Percentiles rank a stretch among this genome's conserved stretches.
These are phyloP conservation scores for Termitomyces sp. DNA, from an alignment of 768 basidiomycete species.

Conservation along the genomic window DNA sequence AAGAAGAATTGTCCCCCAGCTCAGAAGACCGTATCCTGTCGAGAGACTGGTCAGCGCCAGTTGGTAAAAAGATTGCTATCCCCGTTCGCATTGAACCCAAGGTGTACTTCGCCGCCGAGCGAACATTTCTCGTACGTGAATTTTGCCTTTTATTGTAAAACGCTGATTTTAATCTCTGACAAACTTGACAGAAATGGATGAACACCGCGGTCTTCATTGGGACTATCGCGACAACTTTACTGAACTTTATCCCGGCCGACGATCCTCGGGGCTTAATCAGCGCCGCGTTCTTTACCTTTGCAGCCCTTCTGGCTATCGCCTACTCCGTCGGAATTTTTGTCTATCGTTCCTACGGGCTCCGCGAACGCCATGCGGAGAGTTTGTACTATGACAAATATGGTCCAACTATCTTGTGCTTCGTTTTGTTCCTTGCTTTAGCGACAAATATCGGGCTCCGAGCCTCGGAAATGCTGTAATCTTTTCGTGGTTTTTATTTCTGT, in stretches of 20 bases:
- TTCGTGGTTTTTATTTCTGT: background rate
- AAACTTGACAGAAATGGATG: constrained; percentile 70
- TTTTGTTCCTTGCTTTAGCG: constrained; percentile 63
- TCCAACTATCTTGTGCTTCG: constrained; percentile 67
- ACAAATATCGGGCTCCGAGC: constrained; percentile 72
- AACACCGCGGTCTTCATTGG: constrained; percentile 84
- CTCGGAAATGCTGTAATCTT: constrained; percentile 39
- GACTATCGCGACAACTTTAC: constrained; percentile 82
- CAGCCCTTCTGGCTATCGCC: constrained; percentile 83
- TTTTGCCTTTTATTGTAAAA: background rate
- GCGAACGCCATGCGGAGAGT: constrained; percentile 68
- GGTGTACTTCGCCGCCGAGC: constrained; percentile 93
- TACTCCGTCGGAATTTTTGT: constrained; percentile 83
- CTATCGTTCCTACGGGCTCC: constrained; percentile 64
- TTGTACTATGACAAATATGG: constrained; percentile 90
- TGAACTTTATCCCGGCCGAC: constrained; percentile 76
- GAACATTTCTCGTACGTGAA: constrained; percentile 82
- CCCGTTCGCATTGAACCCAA: constrained; percentile 98
- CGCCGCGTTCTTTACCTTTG: constrained; percentile 83
- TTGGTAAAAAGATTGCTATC: constrained; percentile 86
- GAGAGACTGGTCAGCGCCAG: constrained; percentile 70
- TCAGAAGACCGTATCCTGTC: constrained; percentile 54
- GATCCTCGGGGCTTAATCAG: constrained; percentile 79
- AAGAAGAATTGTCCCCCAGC: constrained; percentile 20
- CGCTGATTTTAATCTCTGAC: constrained; percentile 6